Percentiles rank a stretch among this genome's conserved stretches.
phyloP scores from a whole-genome alignment of 1,284 basidiomycete species.

The Malassezia vespertilionis region DNA sequence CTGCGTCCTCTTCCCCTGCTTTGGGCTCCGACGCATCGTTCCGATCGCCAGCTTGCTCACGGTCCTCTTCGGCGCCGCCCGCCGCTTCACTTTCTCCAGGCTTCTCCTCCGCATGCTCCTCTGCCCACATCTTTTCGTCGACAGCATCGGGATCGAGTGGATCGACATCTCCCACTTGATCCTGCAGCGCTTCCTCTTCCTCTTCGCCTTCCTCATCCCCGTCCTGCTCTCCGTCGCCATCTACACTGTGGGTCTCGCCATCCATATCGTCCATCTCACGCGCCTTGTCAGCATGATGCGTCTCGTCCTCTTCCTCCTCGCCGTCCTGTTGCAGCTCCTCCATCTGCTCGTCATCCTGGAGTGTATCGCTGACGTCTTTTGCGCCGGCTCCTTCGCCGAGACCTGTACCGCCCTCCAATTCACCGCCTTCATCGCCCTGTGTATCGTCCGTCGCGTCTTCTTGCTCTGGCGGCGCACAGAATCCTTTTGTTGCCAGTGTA shows the following conservation, averaged over 20 bases:
- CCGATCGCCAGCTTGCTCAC: constrained; percentile 24
- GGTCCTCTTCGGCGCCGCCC: constrained; percentile 17
- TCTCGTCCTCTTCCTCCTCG: constrained; percentile 52
- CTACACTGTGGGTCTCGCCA: constrained; percentile 60
- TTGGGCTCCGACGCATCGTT: constrained; percentile 47
- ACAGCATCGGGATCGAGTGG: constrained; percentile 72
- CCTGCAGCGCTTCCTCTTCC: constrained; percentile 59
- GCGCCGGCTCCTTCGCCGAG: constrained; percentile 43
- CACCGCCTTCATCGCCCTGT: constrained; percentile 27
- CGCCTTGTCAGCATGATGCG: constrained; percentile 53
- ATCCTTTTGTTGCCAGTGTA: constrained; percentile 71
- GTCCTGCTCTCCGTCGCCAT: constrained; percentile 52
- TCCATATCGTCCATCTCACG: constrained; percentile 58
- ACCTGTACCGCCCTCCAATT: constrained; percentile 42
- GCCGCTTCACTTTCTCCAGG: constrained; percentile 17
- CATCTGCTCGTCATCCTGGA: constrained; percentile 71
- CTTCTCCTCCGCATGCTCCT: constrained; percentile 58
- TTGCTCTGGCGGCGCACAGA: constrained; percentile 53
- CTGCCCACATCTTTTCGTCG: constrained; percentile 95
- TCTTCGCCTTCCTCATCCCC: constrained; percentile 50
- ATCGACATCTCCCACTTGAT: constrained; percentile 74
- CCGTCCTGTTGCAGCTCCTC: constrained; percentile 66
- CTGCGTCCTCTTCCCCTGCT: constrained; percentile 32
- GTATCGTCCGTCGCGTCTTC: constrained; percentile 23
- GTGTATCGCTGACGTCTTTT: constrained; percentile 52